These are phyloP conservation scores for Fraxinus albicans DNA, from an alignment of 305 asterid species.

Conservation along the genomic window DNA sequence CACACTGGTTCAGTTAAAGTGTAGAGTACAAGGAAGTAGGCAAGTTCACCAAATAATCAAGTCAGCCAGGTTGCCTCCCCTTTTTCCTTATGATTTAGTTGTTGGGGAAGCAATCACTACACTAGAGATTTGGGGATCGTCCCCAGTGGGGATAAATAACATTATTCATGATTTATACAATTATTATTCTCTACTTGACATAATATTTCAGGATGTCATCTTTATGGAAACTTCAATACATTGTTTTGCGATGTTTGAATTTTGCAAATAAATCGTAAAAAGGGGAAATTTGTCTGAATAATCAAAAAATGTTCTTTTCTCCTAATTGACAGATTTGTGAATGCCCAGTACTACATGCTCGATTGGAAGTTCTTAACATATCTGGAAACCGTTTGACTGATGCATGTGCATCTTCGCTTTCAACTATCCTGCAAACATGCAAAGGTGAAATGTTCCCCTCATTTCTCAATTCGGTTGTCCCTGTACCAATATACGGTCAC, in stretches of 20 bases:
- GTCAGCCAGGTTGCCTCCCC: neutral
- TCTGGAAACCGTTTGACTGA: slow-evolving; percentile 88
- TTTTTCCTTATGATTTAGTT: neutral
- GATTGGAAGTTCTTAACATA: slow-evolving; percentile 86
- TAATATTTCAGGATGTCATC: slow-evolving; percentile 8
- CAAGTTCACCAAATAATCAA: neutral
- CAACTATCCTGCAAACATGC: slow-evolving; percentile 72
- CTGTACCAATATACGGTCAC: slow-evolving; percentile 11
- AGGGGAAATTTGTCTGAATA: slow-evolving; percentile 10
- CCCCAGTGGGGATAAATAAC: neutral
- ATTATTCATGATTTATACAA: neutral
- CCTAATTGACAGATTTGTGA: slow-evolving; percentile 63
- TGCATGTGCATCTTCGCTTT: slow-evolving; percentile 84
- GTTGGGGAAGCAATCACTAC: neutral
- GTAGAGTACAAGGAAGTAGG: neutral
- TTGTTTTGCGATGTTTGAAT: slow-evolving; percentile 5
- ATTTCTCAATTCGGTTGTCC: slow-evolving; percentile 18
- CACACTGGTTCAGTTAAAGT: neutral
- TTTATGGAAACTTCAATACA: slow-evolving; percentile 7
- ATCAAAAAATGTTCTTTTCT: slow-evolving; percentile 14
- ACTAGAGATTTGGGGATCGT: neutral
- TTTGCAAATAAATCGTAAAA: slow-evolving; percentile 1
- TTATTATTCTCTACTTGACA: neutral
- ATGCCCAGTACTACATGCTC: slow-evolving; percentile 65
- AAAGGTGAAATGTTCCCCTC: slow-evolving; percentile 49